A percentile compares a stretch with the other conserved stretches of the same genome.
Evolutionary conservation across 1,284 basidiomycete species (phyloP).

Genomic region (Rugosomyces carneus): DNA sequence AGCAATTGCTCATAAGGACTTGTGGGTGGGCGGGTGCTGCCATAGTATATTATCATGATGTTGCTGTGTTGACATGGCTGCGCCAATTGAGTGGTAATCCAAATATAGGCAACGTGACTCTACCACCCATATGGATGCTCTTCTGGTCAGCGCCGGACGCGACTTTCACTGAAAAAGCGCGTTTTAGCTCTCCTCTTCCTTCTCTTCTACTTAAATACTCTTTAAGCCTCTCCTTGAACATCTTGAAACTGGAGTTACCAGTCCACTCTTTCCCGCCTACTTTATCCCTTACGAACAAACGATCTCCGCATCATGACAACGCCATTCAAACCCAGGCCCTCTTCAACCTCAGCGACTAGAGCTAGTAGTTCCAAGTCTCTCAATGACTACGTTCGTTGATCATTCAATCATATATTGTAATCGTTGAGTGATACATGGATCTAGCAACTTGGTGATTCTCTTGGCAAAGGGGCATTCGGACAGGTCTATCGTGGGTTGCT

Average conservation of each 20-base stretch:
- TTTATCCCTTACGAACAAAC: slow-evolving; percentile 3
- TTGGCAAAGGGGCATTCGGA: slow-evolving; percentile 92
- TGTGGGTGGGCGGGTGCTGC: too few species aligned
- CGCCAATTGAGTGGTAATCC: slow-evolving; percentile 3
- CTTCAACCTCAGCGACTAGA: slow-evolving; percentile 33
- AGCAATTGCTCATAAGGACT: too few species aligned
- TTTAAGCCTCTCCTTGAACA: slow-evolving; percentile 17
- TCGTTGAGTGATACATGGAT: slow-evolving; percentile 6
- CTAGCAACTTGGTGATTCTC: slow-evolving; percentile 90
- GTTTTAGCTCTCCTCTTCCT: slow-evolving; percentile 23
- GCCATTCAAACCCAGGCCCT: slow-evolving; percentile 29
- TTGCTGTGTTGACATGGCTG: too few species aligned
- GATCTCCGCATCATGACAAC: slow-evolving; percentile 31
- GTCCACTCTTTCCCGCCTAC: slow-evolving; percentile 10
- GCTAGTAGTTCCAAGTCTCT: slow-evolving; percentile 42
- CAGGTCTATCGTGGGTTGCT: slow-evolving; percentile 81
- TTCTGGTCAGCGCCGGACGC: slow-evolving; percentile 36
- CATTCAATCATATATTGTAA: background rate
- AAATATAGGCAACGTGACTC: slow-evolving; percentile 11
- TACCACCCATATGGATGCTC: slow-evolving; percentile 18
- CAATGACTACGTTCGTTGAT: slow-evolving; percentile 50
- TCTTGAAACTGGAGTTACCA: slow-evolving; percentile 13
- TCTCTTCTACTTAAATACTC: slow-evolving; percentile 11
- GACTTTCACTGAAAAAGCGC: slow-evolving; percentile 33
- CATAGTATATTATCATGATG: too few species aligned